These are phyloP conservation scores for Pisolithus sp. DNA, from an alignment of 768 basidiomycete genomes.

Conservation along the genomic window DNA sequence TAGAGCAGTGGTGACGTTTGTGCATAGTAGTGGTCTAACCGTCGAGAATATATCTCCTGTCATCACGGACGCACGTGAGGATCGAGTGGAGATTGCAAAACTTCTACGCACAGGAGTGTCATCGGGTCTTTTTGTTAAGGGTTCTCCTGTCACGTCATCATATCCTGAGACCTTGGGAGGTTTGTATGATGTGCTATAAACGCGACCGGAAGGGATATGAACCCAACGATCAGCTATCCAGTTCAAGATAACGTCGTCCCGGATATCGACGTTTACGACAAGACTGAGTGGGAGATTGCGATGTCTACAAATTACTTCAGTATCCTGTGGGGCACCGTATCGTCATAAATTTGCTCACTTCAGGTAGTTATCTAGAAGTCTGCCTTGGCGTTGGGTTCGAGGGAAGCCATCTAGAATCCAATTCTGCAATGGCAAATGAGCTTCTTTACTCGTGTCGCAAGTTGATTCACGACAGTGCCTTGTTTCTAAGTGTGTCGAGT, in stretches of 20 bases:
- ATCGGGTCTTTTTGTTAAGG: constrained; percentile 73
- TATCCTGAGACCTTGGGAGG: constrained; percentile 68
- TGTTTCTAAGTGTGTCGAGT: constrained; percentile 56
- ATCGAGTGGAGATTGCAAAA: constrained; percentile 1
- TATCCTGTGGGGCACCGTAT: neutral
- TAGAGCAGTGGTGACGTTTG: constrained; percentile 73
- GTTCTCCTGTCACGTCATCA: constrained; percentile 84
- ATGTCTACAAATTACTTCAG: constrained; percentile 34
- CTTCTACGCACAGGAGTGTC: constrained; percentile 67
- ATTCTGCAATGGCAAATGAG: constrained; percentile 40
- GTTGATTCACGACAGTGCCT: constrained; percentile 35
- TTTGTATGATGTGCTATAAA: constrained; percentile 85
- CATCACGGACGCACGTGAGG: constrained; percentile 3
- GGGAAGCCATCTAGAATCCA: constrained; percentile 94
- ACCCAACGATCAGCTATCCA: constrained; percentile 85
- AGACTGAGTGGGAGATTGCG: constrained; percentile 63
- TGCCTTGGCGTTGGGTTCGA: constrained; percentile 74
- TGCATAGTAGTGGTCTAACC: constrained; percentile 69
- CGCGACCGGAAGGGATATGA: constrained; percentile 77
- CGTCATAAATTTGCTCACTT: constrained; percentile 35
- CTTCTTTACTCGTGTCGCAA: neutral
- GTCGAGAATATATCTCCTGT: constrained; percentile 71
- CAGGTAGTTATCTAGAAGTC: constrained; percentile 67
- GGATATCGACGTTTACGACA: constrained; percentile 76
- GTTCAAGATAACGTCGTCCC: constrained; percentile 72